phyloP scores from a whole-genome alignment of 176 grass and related monocot species.

The Avena insularis region DNA sequence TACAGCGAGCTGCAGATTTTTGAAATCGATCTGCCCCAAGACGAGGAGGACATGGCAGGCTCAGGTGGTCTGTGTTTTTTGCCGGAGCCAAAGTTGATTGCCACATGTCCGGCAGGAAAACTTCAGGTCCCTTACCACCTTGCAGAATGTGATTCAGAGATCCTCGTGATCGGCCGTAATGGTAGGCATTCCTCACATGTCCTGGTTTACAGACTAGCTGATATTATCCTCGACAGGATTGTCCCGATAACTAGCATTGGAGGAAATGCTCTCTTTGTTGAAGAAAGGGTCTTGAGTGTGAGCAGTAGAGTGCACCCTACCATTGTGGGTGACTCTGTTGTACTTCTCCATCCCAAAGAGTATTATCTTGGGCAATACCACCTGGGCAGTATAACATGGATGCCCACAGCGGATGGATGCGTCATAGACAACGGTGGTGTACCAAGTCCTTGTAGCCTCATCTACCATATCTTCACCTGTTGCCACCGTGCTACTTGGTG shows the following conservation, averaged over 20 bases:
- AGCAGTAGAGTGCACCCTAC: background rate
- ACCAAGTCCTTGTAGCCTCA: slow-evolving; percentile 6
- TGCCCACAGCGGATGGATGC: background rate
- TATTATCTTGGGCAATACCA: background rate
- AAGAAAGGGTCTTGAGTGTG: background rate
- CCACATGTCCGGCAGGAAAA: background rate
- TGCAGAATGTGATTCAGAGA: background rate
- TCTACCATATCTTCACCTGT: slow-evolving; percentile 43
- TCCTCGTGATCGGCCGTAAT: background rate
- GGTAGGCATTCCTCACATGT: background rate
- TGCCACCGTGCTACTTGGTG: slow-evolving; percentile 22
- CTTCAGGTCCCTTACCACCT: background rate
- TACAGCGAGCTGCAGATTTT: background rate
- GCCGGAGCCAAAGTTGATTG: background rate
- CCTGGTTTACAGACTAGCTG: background rate
- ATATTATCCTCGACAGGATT: background rate
- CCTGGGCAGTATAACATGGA: background rate
- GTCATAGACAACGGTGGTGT: background rate
- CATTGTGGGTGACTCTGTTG: slow-evolving; percentile 16
- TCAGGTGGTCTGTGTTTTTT: background rate
- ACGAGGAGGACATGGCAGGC: background rate
- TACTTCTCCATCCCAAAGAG: background rate
- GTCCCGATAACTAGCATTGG: background rate
- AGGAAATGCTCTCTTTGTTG: background rate
- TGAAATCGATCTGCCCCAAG: background rate